phyloP scores from a whole-genome alignment of 306 rosid species.

The Mucuna pruriens region DNA sequence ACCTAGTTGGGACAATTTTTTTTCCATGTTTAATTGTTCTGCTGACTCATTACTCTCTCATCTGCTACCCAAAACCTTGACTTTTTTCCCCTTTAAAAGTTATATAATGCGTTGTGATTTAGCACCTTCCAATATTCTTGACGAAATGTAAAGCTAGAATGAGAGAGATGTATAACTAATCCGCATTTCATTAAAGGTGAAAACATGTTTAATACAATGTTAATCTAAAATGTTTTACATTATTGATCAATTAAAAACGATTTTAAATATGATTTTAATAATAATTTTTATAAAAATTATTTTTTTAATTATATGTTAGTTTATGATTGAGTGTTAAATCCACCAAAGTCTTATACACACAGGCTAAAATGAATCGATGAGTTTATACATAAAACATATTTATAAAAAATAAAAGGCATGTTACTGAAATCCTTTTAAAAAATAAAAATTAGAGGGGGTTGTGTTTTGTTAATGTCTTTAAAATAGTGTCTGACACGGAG shows the following conservation, averaged over 20 bases:
- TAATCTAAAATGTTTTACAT: not conserved
- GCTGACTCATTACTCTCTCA: constrained; percentile 41
- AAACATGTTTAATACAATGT: not conserved
- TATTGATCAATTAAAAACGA: too few species aligned
- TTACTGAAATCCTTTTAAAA: too few species aligned
- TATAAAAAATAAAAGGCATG: too few species aligned
- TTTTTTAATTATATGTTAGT: not conserved
- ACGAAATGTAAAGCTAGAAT: constrained; percentile 9
- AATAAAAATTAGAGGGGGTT: too few species aligned
- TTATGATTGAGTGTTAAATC: too few species aligned
- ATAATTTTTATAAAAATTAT: not conserved
- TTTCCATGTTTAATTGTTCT: constrained; percentile 31
- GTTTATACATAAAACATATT: too few species aligned
- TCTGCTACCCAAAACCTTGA: constrained; percentile 12
- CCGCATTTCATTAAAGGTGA: constrained; percentile 2
- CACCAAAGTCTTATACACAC: too few species aligned
- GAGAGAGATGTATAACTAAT: constrained; percentile 48
- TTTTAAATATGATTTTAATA: not conserved
- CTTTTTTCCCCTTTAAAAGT: constrained; percentile 27
- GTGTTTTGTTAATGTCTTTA: too few species aligned
- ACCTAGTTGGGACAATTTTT: constrained; percentile 29
- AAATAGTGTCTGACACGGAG: too few species aligned
- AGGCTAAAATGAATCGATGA: too few species aligned
- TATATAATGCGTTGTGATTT: constrained; percentile 28
- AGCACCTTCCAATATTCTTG: constrained; percentile 42